These are phyloP conservation scores for Tetradesmus obliquus DNA, from an alignment of 139 green algal species.

Conservation along the genomic window DNA sequence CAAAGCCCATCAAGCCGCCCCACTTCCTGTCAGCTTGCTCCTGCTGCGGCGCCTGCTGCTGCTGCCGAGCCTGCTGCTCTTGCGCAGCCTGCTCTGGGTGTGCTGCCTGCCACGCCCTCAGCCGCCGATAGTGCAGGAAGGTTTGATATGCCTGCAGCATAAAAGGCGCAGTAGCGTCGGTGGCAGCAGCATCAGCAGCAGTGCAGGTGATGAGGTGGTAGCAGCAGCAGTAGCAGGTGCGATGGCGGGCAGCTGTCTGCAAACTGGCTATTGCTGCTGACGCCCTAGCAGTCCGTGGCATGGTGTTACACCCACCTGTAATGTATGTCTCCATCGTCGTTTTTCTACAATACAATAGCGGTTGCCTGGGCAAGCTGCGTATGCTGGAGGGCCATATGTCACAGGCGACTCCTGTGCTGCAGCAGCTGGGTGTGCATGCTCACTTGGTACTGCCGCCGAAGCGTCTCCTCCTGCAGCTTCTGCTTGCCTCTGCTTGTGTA, in stretches of 20 bases:
- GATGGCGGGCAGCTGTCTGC: neutral
- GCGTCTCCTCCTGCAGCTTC: neutral
- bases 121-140: conserved; percentile 14
- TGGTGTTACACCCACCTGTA: too few relatives aligned
- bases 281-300: too few relatives aligned
- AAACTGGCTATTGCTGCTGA: neutral
- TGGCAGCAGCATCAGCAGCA: neutral
- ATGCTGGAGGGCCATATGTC: too few relatives aligned
- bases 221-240: neutral
- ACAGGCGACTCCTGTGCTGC: neutral
- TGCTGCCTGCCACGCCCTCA: neutral
- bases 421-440: neutral
- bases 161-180: too few relatives aligned
- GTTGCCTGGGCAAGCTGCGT: too few relatives aligned
- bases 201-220: neutral
- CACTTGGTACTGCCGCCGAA: neutral
- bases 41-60: conserved; percentile 21
- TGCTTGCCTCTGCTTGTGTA: neutral
- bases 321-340: too few relatives aligned
- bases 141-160: neutral
- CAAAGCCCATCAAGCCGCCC: conserved; percentile 33
- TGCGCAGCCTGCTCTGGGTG: conserved; percentile 11
- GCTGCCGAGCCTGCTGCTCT: neutral
- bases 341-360: too few relatives aligned
- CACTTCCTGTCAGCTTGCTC: conserved; percentile 24